These are phyloP conservation scores for Sclerospora graminicola DNA, from an alignment of 352 stramenopile species.

Conservation along the genomic window DNA sequence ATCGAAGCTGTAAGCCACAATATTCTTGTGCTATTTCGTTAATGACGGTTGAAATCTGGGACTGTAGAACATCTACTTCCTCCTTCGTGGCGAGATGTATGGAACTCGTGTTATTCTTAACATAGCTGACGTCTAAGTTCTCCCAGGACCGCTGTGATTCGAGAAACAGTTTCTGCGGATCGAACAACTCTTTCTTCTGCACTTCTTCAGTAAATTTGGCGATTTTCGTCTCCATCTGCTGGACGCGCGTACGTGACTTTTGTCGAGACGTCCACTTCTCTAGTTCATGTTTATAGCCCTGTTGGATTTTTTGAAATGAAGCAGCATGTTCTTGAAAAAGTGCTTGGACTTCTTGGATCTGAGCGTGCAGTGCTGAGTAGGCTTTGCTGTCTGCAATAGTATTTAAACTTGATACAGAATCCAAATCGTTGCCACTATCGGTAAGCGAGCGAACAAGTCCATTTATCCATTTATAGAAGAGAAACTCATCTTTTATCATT, in stretches of 20 bases:
- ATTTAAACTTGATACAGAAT: too few relatives aligned
- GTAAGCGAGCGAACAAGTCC: slow-evolving; percentile 25
- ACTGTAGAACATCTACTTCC: slow-evolving; percentile 29
- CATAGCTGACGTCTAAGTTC: background rate
- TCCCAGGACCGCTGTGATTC: slow-evolving; percentile 16
- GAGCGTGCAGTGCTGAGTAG: slow-evolving; percentile 6
- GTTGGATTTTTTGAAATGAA: slow-evolving; percentile 21
- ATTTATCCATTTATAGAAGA: slow-evolving; percentile 69
- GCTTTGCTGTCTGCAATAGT: background rate
- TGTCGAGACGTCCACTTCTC: slow-evolving; percentile 31
- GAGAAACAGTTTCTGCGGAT: slow-evolving; percentile 38
- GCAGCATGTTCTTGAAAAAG: slow-evolving; percentile 20
- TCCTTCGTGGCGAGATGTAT: slow-evolving; percentile 13
- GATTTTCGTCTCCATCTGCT: slow-evolving; percentile 41
- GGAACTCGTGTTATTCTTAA: background rate
- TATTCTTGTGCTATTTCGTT: slow-evolving; percentile 40
- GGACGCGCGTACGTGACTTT: slow-evolving; percentile 27
- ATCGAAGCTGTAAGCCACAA: slow-evolving; percentile 31
- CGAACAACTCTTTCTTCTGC: slow-evolving; percentile 26
- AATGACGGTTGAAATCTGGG: slow-evolving; percentile 42
- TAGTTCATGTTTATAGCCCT: slow-evolving; percentile 24
- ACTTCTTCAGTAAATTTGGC: slow-evolving; percentile 29
- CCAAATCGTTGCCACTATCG: too few relatives aligned
- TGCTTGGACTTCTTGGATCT: slow-evolving; percentile 20
- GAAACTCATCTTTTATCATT: slow-evolving; percentile 44